A percentile compares a stretch with the other conserved stretches of the same genome.
These are phyloP conservation scores for Magnusiomyces starmeri DNA, from an alignment of 1,139 yeast genomes.

Conservation along the genomic window DNA sequence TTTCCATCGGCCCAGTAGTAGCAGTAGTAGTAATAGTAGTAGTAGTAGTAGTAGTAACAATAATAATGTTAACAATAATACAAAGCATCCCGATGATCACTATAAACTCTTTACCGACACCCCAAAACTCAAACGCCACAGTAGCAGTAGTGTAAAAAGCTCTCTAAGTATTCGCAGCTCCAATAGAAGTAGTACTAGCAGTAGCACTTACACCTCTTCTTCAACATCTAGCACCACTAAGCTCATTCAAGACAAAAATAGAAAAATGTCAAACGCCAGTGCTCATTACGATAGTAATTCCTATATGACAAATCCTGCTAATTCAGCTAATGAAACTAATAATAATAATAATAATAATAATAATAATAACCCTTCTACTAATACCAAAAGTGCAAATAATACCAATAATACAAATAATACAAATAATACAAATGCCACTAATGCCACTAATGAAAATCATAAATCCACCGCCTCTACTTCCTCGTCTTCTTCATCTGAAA, in stretches of 20 bases:
- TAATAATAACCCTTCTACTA: slow-evolving; percentile 4
- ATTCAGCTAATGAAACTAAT: background rate
- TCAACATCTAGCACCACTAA: background rate
- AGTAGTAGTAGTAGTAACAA: too few species aligned
- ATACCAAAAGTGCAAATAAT: too few species aligned
- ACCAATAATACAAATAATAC: background rate
- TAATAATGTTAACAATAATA: too few species aligned
- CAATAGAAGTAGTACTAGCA: background rate
- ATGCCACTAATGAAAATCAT: background rate
- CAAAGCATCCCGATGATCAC: too few species aligned
- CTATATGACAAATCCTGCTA: too few species aligned
- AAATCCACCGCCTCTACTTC: background rate
- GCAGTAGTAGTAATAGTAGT: too few species aligned
- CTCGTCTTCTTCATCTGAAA: background rate
- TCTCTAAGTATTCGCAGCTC: background rate
- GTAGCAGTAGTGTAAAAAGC: background rate
- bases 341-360: background rate
- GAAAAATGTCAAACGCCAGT: too few species aligned
- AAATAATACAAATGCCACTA: background rate
- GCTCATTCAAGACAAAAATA: background rate
- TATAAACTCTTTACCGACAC: too few species aligned
- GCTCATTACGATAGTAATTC: too few species aligned
- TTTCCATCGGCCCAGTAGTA: too few species aligned
- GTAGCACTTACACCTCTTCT: background rate
- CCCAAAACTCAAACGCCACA: background rate